These are phyloP conservation scores for Aspergillus ostianus DNA, from an alignment of 495 filamentous ascomycete genomes.

Conservation along the genomic window DNA sequence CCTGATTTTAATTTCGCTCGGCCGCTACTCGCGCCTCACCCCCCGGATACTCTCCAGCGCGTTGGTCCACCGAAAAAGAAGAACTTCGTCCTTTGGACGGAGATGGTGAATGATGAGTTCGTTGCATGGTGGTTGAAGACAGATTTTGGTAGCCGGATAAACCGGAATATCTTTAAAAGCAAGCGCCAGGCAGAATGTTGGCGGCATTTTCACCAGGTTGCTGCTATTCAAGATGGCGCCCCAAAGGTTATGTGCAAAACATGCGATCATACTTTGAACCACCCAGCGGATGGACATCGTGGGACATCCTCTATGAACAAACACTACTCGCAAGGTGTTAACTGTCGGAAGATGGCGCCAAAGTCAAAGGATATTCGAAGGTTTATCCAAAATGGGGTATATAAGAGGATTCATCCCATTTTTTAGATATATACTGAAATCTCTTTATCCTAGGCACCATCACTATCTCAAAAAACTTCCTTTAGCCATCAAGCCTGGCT, in stretches of 20 bases:
- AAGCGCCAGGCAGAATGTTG: neutral
- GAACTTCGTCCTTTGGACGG: too few species aligned
- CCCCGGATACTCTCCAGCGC: too few species aligned
- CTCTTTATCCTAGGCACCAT: too few species aligned
- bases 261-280: neutral
- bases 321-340: neutral
- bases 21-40: too few species aligned
- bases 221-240: neutral
- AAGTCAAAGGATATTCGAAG: neutral
- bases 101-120: too few species aligned
- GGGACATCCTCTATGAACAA: conserved; percentile 3
- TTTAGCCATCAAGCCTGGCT: neutral
- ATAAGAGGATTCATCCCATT: neutral
- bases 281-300: neutral
- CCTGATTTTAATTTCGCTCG: too few species aligned
- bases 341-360: neutral
- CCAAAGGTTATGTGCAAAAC: conserved; percentile 1
- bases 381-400: neutral
- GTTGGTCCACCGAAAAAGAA: too few species aligned
- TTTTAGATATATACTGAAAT: conserved; percentile 4
- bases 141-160: too few species aligned
- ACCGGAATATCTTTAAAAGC: too few species aligned
- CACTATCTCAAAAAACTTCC: neutral
- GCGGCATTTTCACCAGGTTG: neutral
- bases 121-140: too few species aligned